Evolutionary conservation across 495 filamentous ascomycete genomes (phyloP), one percentile per base, ranked within the genome.

Genomic region (Amniculicola lignicola): DNA sequence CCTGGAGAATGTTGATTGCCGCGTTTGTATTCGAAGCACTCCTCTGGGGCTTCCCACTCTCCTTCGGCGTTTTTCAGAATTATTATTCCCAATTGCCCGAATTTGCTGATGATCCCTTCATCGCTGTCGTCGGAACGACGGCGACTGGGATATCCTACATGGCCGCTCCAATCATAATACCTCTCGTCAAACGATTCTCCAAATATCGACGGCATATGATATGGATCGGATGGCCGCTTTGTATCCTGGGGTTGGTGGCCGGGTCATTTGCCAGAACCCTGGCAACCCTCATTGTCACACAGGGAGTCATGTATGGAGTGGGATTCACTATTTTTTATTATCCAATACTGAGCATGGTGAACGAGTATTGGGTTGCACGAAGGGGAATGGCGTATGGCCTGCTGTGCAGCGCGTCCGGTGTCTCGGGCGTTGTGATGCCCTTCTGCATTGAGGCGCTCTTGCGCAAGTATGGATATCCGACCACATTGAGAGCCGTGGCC

Each of bases 311-410:
- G 51, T 67, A 63, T 38, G 65, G 67, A n/a, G 5, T 56, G 7
- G 58, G 64, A 6, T 69, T 53, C 48, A 54, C 59, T 4, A 37
- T 69, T 2, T 63, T 54, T 31, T 69, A 69, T 44, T 55, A 43
- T 10, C 65, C 67, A 4, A 58, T 65, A 12, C 31, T 67, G n/a
- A 50, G 58, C 27, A 67, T 74, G 53, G 51, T 75, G 7, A 73
- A 74, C 48, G 71, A 71, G 42, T 76, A 63, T 57, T 76, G 68
- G 57, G 60, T 69, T 16, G 37, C 53, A 38, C 67, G 68, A 9
- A 66, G 72, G 10, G 74, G 73, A 0, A 67, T 75, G 51, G 74
- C 74, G 12, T 74, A 72, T 55, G 74, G 74, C 0, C 42, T 76
- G 38, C 61, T 75, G 16, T 71, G 67, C 36, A 66, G 64, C 21